These are phyloP conservation scores for Cutaneotrichosporon spelunceum DNA, from an alignment of 1,284 basidiomycete species.

Conservation along the genomic window DNA sequence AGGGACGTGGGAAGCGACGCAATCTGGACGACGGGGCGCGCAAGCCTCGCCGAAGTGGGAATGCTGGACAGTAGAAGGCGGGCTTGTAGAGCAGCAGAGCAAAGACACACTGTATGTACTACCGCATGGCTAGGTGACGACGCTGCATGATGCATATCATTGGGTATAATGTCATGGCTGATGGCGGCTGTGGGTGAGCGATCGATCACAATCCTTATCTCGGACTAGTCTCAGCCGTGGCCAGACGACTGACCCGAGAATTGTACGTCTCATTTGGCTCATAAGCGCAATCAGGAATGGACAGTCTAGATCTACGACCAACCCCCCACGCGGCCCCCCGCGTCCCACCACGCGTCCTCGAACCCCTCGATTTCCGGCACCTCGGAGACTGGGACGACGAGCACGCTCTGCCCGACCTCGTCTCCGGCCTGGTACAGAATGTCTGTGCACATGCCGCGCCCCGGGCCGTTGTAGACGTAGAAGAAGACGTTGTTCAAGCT, in stretches of 20 bases:
- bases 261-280: no score
- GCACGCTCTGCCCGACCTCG: constrained; percentile 10
- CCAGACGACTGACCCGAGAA: background rate
- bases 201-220: constrained; percentile 1
- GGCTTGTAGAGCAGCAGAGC: background rate
- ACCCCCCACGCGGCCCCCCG: constrained; percentile 46
- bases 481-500: constrained; percentile 42
- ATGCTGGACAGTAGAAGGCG: background rate
- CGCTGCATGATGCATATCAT: constrained; percentile 3
- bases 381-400: constrained; percentile 27
- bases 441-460: constrained; percentile 49
- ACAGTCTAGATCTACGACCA: constrained; percentile 32
- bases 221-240: background rate
- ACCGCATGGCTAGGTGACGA: constrained; percentile 12
- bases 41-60: constrained; percentile 2
- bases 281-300: no score
- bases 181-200: background rate
- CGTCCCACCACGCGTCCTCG: constrained; percentile 42
- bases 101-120: constrained; percentile 16
- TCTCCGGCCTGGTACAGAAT: constrained; percentile 17
- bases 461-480: constrained; percentile 43
- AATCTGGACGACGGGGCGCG: background rate
- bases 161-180: background rate
- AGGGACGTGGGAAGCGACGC: constrained; percentile 20
- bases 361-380: constrained; percentile 38